Evolutionary conservation across 192 early-diverging fungal species (phyloP).

Genomic region (Rhizophlyctis rosea): DNA sequence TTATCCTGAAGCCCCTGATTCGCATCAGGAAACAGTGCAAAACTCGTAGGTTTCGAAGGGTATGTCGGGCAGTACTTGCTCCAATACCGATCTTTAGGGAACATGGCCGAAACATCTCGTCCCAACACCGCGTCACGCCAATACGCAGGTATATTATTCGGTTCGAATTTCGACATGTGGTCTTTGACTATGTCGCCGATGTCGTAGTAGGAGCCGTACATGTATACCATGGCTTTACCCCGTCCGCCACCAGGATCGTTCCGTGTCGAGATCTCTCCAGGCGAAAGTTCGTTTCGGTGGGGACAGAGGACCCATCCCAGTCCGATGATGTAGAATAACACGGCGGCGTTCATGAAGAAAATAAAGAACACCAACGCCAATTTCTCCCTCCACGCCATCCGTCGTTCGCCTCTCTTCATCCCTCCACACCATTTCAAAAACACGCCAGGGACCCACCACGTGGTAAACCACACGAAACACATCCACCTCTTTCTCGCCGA

Average conservation of each 20-base stretch:
- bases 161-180: not conserved
- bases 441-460: conserved; percentile 67
- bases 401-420: conserved; percentile 66
- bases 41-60: not conserved
- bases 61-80: conserved; percentile 18
- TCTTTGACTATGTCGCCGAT: conserved; percentile 7
- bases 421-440: conserved; percentile 64
- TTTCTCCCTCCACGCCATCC: conserved; percentile 89
- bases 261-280: conserved; percentile 12
- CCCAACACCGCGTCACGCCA: conserved; percentile 3
- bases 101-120: conserved; percentile 12
- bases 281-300: not conserved
- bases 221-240: conserved; percentile 7
- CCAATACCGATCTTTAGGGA: conserved; percentile 9
- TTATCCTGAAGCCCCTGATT: conserved; percentile 4
- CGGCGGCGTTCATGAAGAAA: conserved; percentile 62
- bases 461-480: conserved; percentile 53
- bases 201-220: conserved; percentile 23
- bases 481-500: conserved; percentile 3
- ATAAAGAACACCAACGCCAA: conserved; percentile 78
- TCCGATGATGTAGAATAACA: conserved; percentile 63
- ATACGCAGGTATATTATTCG: not conserved
- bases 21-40: conserved; percentile 3
- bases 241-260: not conserved
- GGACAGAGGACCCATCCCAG: conserved; percentile 43